Percentiles rank a stretch among this genome's conserved stretches.
phyloP scores from a whole-genome alignment of 2,329 filamentous ascomycete species.

The Trichoderma asperellum region DNA sequence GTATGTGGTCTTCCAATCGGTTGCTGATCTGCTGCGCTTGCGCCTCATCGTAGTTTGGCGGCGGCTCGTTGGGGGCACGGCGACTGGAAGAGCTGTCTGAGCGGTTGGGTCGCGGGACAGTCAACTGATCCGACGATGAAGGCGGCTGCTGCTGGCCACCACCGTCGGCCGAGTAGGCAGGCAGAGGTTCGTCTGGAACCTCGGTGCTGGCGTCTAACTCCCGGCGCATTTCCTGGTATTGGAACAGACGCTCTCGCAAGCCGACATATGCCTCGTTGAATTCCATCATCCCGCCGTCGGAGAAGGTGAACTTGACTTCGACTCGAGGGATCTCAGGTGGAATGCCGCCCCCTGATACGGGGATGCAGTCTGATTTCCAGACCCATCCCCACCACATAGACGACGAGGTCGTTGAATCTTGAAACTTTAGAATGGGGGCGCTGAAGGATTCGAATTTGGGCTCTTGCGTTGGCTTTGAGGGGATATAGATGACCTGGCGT shows the following conservation, averaged over 20 bases:
- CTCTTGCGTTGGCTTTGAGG: slow-evolving; percentile 66
- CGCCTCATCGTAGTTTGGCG: slow-evolving; percentile 89
- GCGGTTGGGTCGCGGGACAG: slow-evolving; percentile 37
- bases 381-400: slow-evolving; percentile 94
- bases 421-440: slow-evolving; percentile 81
- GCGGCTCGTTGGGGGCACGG: slow-evolving; percentile 70
- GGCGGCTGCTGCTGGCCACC: slow-evolving; percentile 35
- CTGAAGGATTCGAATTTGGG: slow-evolving; percentile 80
- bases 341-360: slow-evolving; percentile 82
- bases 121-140: slow-evolving; percentile 32
- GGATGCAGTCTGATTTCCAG: slow-evolving; percentile 80
- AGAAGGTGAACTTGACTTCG: slow-evolving; percentile 85
- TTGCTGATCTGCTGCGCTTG: slow-evolving; percentile 70
- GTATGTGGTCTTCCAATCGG: slow-evolving; percentile 69
- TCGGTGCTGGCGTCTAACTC: slow-evolving; percentile 66
- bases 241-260: slow-evolving; percentile 80
- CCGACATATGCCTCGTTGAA: slow-evolving; percentile 83
- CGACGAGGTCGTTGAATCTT: slow-evolving; percentile 77
- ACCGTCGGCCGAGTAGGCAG: slow-evolving; percentile 74
- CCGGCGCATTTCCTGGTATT: slow-evolving; percentile 75
- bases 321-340: slow-evolving; percentile 72
- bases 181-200: slow-evolving; percentile 83
- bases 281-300: slow-evolving; percentile 92
- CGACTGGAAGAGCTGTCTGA: slow-evolving; percentile 46
- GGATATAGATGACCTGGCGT: slow-evolving; percentile 77